Conservation (phyloP, 164 flowering plant genomes). For the Buxus sempervirens region DNA sequence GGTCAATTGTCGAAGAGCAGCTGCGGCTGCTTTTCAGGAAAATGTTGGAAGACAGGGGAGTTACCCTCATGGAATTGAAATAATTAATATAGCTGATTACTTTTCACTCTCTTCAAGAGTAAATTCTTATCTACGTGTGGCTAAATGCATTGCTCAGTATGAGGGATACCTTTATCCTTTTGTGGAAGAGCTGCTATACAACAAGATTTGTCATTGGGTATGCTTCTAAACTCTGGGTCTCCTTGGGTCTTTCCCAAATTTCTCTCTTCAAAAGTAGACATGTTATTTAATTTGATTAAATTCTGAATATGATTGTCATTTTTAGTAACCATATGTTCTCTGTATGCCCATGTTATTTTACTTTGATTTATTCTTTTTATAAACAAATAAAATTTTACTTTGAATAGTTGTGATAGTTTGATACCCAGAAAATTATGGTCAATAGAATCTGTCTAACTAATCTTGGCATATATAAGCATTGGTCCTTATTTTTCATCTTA, state of each 20-base stretch:
- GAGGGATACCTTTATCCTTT: slow-evolving; percentile 77
- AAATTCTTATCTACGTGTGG: slow-evolving; percentile 81
- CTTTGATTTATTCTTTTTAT: no score
- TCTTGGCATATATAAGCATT: no score
- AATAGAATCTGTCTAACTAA: no score
- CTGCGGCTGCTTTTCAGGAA: slow-evolving; percentile 99
- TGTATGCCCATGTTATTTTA: not conserved
- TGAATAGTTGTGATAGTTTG: not conserved
- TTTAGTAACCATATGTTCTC: not conserved
- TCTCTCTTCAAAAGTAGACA: not conserved
- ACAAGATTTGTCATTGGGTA: slow-evolving; percentile 97
- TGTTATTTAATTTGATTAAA: not conserved
- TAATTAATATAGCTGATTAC: slow-evolving; percentile 91
- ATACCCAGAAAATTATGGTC: no score
- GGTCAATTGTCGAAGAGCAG: slow-evolving; percentile 99
- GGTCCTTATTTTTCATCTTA: no score
- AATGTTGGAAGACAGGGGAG: slow-evolving; percentile 99
- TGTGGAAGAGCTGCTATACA: slow-evolving; percentile 69
- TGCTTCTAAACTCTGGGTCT: slow-evolving; percentile 10
- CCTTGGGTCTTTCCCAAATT: no score
- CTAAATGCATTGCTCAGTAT: slow-evolving; percentile 76
- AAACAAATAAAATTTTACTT: no score
- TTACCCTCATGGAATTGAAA: slow-evolving; percentile 94
- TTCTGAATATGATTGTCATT: not conserved
- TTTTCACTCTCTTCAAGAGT: slow-evolving; percentile 90